Evolutionary conservation across 1,284 basidiomycete species (phyloP).

Genomic region (Sanghuangporus sanghuang): DNA sequence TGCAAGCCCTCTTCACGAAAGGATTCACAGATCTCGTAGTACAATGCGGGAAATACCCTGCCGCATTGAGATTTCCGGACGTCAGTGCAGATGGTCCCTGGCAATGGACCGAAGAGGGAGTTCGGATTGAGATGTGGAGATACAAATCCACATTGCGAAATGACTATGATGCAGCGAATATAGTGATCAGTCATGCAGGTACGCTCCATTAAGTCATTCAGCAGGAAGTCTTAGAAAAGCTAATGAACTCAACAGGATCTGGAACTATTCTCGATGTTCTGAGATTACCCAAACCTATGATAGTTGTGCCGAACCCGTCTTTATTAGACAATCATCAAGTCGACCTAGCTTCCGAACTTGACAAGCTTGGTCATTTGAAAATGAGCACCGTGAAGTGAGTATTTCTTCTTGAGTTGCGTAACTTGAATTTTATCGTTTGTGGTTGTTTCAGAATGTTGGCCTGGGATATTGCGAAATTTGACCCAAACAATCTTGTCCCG

Average conservation of each 20-base stretch:
- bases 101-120: constrained; percentile 32
- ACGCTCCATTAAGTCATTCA: constrained; percentile 24
- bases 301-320: constrained; percentile 87
- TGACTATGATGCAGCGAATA: constrained; percentile 61
- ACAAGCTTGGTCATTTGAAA: constrained; percentile 55
- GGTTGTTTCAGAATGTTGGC: constrained; percentile 44
- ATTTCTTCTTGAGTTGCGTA: background rate
- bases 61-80: constrained; percentile 23
- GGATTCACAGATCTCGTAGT: constrained; percentile 60
- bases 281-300: constrained; percentile 66
- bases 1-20: constrained; percentile 45
- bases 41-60: constrained; percentile 66
- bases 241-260: constrained; percentile 54
- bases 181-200: constrained; percentile 94
- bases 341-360: constrained; percentile 77
- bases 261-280: constrained; percentile 92
- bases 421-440: constrained; percentile 17
- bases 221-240: background rate
- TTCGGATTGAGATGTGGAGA: constrained; percentile 60
- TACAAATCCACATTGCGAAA: constrained; percentile 70
- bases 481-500: constrained; percentile 40
- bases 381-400: constrained; percentile 57
- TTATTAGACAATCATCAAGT: constrained; percentile 93
- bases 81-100: constrained; percentile 25
- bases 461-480: constrained; percentile 43